Evolutionary conservation across 306 rosid genomes (phyloP), one percentile per base, ranked within the genome.

Genomic region (Vigna hirtella): DNA sequence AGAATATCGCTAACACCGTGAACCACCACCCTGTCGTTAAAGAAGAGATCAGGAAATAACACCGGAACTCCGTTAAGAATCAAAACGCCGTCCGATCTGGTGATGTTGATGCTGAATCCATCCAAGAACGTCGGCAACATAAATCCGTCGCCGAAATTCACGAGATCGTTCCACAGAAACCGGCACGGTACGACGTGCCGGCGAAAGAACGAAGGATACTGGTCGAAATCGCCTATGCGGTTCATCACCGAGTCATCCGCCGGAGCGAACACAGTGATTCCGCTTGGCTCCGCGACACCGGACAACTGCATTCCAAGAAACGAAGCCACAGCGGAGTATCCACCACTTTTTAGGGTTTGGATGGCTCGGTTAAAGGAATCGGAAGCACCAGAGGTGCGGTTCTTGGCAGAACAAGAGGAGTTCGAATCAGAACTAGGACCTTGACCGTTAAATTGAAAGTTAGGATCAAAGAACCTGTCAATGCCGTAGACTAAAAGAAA

Each of bases 231-330:
- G 17, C 87, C 81, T 3, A 86, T 8, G 3, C 52, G 74, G 73
- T 50, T 86, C 64, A 36, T 34, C 85, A 90, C 71, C 28, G 71
- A 73, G 20, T 80, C 83, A 64, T 94, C 97, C 1, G 77, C 11
- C 0, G 97, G 95, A 84, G 97, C 95, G 28, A 94, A 88, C n/a
- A 94, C 82, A 3, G 98, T 94, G 53, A 94, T 82, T 43, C 57
- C 53, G 2, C 18, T 73, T 79, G 70, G 74, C 9, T 83, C 84
- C 69, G 64, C 18, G 10, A 67, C 79, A 49, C 87, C 90, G 57
- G 77, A 16, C n/a, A 89, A 77, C 45, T 94, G 97, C 67, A 81
- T 63, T 47, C 80, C 93, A 14, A 92, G 92, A 84, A 92, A 87
- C 66, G 89, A 78, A 0, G 97, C 97, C 89, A 89, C 77, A 12